These are phyloP conservation scores for Linum lewisii DNA, from an alignment of 345 rosid genomes.

Conservation along the genomic window DNA sequence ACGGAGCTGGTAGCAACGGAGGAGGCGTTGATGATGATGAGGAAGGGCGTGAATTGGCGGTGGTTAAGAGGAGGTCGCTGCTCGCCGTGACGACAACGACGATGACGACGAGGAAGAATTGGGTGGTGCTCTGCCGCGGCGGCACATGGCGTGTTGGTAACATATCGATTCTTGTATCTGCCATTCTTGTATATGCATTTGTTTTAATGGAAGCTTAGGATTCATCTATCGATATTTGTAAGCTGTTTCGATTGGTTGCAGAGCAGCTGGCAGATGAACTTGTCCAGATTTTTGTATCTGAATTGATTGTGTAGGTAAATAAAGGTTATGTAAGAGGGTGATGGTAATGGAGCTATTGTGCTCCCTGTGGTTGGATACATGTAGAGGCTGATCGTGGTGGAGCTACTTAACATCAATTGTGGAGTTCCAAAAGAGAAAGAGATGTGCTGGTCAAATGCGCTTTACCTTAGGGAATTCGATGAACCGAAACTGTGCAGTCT, in stretches of 20 bases:
- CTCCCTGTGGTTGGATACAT: too few species aligned
- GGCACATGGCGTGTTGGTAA: too few species aligned
- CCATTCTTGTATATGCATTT: too few species aligned
- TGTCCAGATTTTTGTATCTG: slow-evolving; percentile 61
- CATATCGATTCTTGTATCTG: too few species aligned
- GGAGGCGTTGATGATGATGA: too few species aligned
- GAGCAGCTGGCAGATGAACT: slow-evolving; percentile 70
- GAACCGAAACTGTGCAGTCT: slow-evolving; percentile 37
- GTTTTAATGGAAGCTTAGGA: background rate
- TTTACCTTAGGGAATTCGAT: slow-evolving; percentile 63
- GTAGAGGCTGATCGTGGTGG: slow-evolving; percentile 55
- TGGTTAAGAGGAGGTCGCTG: too few species aligned
- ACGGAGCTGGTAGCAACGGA: too few species aligned
- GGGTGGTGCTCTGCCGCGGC: too few species aligned
- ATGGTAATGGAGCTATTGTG: too few species aligned
- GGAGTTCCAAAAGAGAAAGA: slow-evolving; percentile 32
- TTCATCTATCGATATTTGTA: background rate
- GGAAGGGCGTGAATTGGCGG: too few species aligned
- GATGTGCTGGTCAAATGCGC: slow-evolving; percentile 51
- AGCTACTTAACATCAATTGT: slow-evolving; percentile 37
- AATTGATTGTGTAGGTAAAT: slow-evolving; percentile 64
- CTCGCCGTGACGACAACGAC: too few species aligned
- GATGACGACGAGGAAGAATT: too few species aligned
- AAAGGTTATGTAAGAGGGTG: background rate
- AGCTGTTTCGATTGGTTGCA: slow-evolving; percentile 23